phyloP scores from a whole-genome alignment of 345 rosid species.

The Microcos paniculata region DNA sequence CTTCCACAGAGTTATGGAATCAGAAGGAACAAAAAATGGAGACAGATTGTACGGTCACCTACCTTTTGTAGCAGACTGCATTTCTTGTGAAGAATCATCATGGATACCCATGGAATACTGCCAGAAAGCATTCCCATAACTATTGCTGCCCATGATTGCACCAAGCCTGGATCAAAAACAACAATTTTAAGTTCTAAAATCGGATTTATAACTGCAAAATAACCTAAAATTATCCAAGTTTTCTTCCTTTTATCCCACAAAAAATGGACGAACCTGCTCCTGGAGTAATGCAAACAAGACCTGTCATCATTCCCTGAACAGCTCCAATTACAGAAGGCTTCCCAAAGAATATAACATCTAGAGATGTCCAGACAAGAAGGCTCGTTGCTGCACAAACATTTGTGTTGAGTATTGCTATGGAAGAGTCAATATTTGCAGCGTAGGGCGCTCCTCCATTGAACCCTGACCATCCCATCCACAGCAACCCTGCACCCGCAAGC shows the following conservation, averaged over 20 bases:
- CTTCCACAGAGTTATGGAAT: not conserved
- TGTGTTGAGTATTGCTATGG: conserved; percentile 78
- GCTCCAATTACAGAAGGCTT: conserved; percentile 95
- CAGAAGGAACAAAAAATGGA: not conserved
- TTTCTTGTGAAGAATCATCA: conserved; percentile 93
- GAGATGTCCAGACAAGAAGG: conserved; percentile 84
- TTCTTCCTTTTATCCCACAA: not conserved
- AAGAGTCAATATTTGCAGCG: conserved; percentile 70
- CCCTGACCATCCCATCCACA: conserved; percentile 99
- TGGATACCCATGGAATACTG: conserved; percentile 87
- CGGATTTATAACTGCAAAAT: not conserved
- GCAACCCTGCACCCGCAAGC: conserved; percentile 91
- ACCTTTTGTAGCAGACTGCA: conserved; percentile 65
- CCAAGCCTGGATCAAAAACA: conserved; percentile 49
- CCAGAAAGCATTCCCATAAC: conserved; percentile 76
- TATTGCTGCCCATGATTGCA: conserved; percentile 93
- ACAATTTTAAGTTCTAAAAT: not conserved
- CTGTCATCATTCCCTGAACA: conserved; percentile 94
- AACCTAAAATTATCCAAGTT: not conserved
- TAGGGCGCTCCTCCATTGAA: conserved; percentile 96
- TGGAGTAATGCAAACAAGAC: conserved; percentile 83
- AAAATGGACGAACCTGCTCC: conserved; percentile 65
- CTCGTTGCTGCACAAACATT: conserved; percentile 87
- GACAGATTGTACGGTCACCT: not conserved
- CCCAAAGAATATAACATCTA: conserved; percentile 80